Evolutionary conservation across 768 basidiomycete species (phyloP).

Genomic region (Gymnopilus dilepis): DNA sequence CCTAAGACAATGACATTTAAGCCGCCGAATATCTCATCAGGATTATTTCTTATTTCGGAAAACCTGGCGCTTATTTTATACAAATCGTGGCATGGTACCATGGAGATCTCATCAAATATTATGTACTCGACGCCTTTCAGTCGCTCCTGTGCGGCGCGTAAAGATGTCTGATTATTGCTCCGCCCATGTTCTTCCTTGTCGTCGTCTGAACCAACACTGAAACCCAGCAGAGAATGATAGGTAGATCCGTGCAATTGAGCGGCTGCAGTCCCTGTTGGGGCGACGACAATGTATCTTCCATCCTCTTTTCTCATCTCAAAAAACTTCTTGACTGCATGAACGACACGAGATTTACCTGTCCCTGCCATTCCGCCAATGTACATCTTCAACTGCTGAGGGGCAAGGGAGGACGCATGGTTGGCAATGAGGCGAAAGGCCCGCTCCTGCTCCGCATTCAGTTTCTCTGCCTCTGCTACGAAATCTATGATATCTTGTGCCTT

Average conservation of each 20-base stretch:
- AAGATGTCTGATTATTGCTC: background rate
- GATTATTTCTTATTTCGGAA: background rate
- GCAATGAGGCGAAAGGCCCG: background rate
- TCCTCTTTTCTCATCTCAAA: background rate
- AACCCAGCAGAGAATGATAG: background rate
- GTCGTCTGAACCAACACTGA: background rate
- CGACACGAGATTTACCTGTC: background rate
- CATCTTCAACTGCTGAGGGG: background rate
- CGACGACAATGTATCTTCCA: background rate
- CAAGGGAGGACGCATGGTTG: background rate
- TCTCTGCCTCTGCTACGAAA: conserved; percentile 48
- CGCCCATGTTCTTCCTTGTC: too few relatives aligned
- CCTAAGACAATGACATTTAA: background rate
- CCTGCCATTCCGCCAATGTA: background rate
- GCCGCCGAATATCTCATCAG: background rate
- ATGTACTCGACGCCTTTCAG: background rate
- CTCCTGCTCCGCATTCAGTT: conserved; percentile 11
- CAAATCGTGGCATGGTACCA: background rate
- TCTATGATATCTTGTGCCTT: conserved; percentile 36
- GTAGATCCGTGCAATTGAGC: background rate
- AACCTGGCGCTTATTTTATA: background rate
- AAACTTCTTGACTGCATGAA: background rate
- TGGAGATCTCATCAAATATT: background rate
- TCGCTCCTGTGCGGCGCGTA: background rate
- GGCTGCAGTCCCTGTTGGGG: background rate